Evolutionary conservation across 2,329 filamentous ascomycete species (phyloP).

Genomic region (Parastagonospora nodorum): DNA sequence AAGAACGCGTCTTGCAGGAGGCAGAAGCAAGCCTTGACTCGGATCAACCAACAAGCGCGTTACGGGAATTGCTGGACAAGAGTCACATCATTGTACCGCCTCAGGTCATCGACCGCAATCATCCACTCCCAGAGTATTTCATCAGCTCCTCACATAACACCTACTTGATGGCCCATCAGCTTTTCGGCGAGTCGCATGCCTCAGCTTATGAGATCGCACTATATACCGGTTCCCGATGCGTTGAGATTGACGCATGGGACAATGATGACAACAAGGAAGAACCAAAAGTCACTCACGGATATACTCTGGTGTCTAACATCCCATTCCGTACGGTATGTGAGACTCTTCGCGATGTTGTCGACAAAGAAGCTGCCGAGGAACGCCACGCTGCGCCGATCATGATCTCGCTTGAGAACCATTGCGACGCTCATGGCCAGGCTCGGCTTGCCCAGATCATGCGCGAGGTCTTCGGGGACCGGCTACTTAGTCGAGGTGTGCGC

Average conservation of each 20-base stretch:
- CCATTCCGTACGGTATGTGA: slow-evolving; percentile 69
- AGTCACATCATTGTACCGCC: slow-evolving; percentile 63
- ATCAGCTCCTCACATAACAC: slow-evolving; percentile 77
- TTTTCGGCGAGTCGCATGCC: slow-evolving; percentile 67
- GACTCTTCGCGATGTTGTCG: slow-evolving; percentile 66
- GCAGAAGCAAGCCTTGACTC: slow-evolving; percentile 55
- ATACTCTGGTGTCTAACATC: slow-evolving; percentile 69
- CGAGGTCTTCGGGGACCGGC: slow-evolving; percentile 65
- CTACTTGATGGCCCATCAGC: slow-evolving; percentile 71
- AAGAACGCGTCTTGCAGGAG: slow-evolving; percentile 56
- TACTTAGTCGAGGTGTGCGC: slow-evolving; percentile 63
- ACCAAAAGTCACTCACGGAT: slow-evolving; percentile 73
- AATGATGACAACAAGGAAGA: slow-evolving; percentile 64
- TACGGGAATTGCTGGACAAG: slow-evolving; percentile 60
- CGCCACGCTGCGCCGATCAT: slow-evolving; percentile 63
- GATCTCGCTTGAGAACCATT: slow-evolving; percentile 72
- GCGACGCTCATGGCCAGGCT: slow-evolving; percentile 62
- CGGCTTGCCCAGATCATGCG: slow-evolving; percentile 69
- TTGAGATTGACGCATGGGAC: slow-evolving; percentile 78
- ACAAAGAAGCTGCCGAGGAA: slow-evolving; percentile 59
- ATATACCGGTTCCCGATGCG: slow-evolving; percentile 67
- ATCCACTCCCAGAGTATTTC: slow-evolving; percentile 71
- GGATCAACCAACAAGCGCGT: slow-evolving; percentile 51
- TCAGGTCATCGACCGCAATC: slow-evolving; percentile 60
- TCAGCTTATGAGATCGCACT: slow-evolving; percentile 68